Conservation (phyloP, 78 protist species). For the Dictyostelium discoideum region DNA sequence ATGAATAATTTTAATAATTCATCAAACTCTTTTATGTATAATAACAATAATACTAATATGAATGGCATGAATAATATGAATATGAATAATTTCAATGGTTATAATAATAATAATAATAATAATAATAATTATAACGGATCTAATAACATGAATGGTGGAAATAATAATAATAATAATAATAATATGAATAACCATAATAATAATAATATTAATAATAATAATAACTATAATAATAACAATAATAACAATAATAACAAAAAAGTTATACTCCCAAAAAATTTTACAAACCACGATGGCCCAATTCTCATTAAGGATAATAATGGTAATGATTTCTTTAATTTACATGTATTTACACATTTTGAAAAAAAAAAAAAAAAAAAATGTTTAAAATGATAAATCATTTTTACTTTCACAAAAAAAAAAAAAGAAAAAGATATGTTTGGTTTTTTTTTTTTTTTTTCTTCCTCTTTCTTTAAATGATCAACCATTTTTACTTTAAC, state of each 20-base stretch:
- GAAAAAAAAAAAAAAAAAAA: neutral
- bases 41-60: slow-evolving; percentile 3
- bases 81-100: neutral
- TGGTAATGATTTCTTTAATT: slow-evolving; percentile 36
- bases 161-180: neutral
- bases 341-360: neutral
- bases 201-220: neutral
- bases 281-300: slow-evolving; percentile 51
- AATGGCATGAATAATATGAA: neutral
- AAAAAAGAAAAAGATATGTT: no score
- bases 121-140: neutral
- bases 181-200: neutral
- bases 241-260: slow-evolving; percentile 10
- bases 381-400: no score
- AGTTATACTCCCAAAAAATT: neutral
- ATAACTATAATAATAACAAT: neutral
- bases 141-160: neutral
- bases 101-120: neutral
- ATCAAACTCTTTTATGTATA: slow-evolving; percentile 5
- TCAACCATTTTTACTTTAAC: neutral
- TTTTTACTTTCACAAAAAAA: no score
- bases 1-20: neutral
- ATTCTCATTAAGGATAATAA: slow-evolving; percentile 66
- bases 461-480: no score
- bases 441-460: no score